Conservation (phyloP, 352 stramenopile genomes). For the Aphanomyces astaci region DNA sequence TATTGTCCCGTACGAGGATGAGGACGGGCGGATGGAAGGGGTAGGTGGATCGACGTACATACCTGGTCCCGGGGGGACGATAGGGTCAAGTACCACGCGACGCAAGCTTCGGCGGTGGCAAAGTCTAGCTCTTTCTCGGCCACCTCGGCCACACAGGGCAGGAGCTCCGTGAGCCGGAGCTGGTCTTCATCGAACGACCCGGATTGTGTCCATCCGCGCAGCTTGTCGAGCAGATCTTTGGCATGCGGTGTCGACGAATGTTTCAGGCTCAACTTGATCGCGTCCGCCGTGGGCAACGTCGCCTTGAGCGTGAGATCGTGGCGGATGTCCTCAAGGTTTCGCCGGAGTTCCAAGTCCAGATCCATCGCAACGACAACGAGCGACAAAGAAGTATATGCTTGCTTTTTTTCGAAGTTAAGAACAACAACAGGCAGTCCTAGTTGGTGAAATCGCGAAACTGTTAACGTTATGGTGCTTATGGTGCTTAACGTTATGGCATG, state of each 20-base stretch:
- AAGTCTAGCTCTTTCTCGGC: conserved; percentile 63
- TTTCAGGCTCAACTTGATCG: background rate
- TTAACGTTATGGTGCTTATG: too few relatives aligned
- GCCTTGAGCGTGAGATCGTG: background rate
- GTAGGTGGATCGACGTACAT: background rate
- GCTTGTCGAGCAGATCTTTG: background rate
- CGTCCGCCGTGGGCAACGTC: background rate
- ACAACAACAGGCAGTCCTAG: too few relatives aligned
- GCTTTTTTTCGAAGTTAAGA: conserved; percentile 4
- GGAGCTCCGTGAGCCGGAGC: conserved; percentile 45
- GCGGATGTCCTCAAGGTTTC: conserved; percentile 12
- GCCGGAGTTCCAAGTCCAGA: conserved; percentile 12
- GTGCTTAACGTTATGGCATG: too few relatives aligned
- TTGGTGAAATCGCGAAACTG: too few relatives aligned
- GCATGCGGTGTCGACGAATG: background rate
- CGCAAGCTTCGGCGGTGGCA: conserved; percentile 37
- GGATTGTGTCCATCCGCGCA: background rate
- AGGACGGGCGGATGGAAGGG: background rate
- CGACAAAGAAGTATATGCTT: too few relatives aligned
- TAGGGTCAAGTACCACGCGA: conserved; percentile 67
- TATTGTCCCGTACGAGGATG: conserved; percentile 1
- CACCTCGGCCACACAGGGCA: conserved; percentile 67
- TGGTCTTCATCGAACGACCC: conserved; percentile 1
- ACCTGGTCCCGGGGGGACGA: conserved; percentile 69
- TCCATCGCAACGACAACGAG: background rate